Base-by-base conservation (phyloP, 2,329 filamentous ascomycete species). In the Colletotrichum sublineola region DNA sequence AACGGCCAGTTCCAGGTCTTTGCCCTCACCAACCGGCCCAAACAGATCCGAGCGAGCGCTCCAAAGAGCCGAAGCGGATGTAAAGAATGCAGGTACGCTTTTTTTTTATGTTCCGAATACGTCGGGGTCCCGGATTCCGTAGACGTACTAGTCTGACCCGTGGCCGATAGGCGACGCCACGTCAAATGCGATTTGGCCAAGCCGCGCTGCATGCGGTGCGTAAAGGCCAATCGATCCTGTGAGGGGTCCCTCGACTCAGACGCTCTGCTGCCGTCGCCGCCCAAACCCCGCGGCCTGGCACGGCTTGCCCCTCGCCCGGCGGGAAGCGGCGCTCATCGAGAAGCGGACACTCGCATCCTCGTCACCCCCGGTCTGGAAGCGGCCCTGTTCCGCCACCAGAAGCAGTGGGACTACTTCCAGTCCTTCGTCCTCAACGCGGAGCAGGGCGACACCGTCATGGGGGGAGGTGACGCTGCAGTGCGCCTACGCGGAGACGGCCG, bases 171-270 rank as follows among this genome's bases (percentile, higher is more conserved):
- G 46, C 48, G 48, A 44, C 81, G 84, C 24, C 84, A 85, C 74
- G 77, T 82, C 46, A 86, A 85, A 76, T 86, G 84, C 73, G 84
- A 86, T 67, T 82, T 85, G 71, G 76, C 78, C 6, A 80, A 79
- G 8, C 84, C 84, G 3, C 76, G 75, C 38, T 86, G 84, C 74
- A 75, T 76, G 2, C 80, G 79, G 50, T 86, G 84, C 68, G 48
- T 61, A 44, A 61, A 63, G 38, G 40, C 68, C 14, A 58, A 61
- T 36, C 68, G 60, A n/a, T 9, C 40, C 5, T 74, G 72, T 52
- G 55, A 61, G 18, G 64, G 68, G 18, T 71, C 67, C 33, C 50
- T 67, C 18, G 53, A 69, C 33, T 40, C 58, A 3, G 44, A n/a
- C 36, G 33, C 29, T 15, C 42, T 7, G 40, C 2, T 29, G 7